These are phyloP conservation scores for Pharus latifolius DNA, from an alignment of 176 grass and related monocot genomes.

Conservation along the genomic window DNA sequence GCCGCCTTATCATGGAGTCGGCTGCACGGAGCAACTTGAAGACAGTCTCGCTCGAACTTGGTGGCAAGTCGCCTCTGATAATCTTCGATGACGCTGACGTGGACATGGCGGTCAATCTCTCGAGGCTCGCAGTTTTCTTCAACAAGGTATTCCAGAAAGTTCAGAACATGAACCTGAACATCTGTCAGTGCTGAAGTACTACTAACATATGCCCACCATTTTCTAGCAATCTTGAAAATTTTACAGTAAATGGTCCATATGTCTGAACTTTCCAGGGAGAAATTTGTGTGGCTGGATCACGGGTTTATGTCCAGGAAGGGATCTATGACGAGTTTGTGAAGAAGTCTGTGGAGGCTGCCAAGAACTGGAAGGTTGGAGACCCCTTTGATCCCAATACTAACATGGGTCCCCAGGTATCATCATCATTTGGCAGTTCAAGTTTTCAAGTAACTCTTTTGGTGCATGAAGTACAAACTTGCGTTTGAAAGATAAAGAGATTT, in stretches of 20 bases:
- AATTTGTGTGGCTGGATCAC: conserved; percentile 34
- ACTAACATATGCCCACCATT: too few relatives aligned
- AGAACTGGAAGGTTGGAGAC: conserved; percentile 36
- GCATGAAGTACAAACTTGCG: too few relatives aligned
- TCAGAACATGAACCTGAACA: too few relatives aligned
- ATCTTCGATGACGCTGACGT: conserved; percentile 40
- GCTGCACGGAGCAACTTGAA: conserved; percentile 41
- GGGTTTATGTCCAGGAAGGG: conserved; percentile 39
- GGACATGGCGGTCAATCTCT: conserved; percentile 37
- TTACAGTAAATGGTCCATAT: too few relatives aligned
- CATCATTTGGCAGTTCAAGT: too few relatives aligned
- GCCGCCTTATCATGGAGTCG: conserved; percentile 28
- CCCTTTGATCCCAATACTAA: conserved; percentile 31
- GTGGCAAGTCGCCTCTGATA: conserved; percentile 37
- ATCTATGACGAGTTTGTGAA: conserved; percentile 40
- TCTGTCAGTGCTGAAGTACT: too few relatives aligned
- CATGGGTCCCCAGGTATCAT: conserved; percentile 46
- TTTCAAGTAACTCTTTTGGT: too few relatives aligned
- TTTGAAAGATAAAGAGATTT: too few relatives aligned
- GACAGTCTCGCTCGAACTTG: conserved; percentile 32
- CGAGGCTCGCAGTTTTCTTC: conserved; percentile 17
- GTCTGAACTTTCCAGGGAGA: conserved; percentile 17
- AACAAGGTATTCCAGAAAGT: conserved; percentile 54
- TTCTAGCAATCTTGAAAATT: too few relatives aligned
- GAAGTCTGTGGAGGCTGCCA: conserved; percentile 22